These are phyloP conservation scores for Brachypodium distachyon DNA, from an alignment of 202 grass and related monocot species.

Conservation along the genomic window DNA sequence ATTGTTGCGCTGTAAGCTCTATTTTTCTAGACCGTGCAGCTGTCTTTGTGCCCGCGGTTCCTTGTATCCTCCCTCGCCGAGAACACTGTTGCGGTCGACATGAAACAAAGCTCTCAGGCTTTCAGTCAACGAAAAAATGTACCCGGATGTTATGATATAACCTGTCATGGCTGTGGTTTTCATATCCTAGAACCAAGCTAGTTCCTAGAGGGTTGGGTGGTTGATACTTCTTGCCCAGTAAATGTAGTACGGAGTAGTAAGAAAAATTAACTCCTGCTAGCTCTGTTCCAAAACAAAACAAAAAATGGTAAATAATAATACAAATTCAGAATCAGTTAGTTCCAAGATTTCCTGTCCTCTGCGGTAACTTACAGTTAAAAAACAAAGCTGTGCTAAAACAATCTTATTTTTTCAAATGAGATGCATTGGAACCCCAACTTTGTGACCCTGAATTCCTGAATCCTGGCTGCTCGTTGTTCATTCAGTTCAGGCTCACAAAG, in stretches of 20 bases:
- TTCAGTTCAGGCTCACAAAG: conserved; percentile 3
- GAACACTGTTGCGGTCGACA: not conserved
- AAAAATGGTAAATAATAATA: no score
- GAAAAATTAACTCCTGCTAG: no score
- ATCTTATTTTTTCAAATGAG: no score
- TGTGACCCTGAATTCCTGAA: not conserved
- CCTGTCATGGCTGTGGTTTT: not conserved
- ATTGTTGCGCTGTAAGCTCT: not conserved
- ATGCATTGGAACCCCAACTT: not conserved
- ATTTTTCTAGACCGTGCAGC: not conserved
- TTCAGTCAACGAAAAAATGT: not conserved
- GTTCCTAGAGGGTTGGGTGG: not conserved
- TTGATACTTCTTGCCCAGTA: not conserved
- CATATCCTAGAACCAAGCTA: not conserved
- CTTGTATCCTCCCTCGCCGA: not conserved
- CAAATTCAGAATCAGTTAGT: not conserved
- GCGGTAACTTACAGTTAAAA: not conserved
- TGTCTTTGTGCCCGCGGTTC: not conserved
- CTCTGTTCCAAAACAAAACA: no score
- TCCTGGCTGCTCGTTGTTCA: not conserved
- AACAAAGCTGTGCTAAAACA: no score
- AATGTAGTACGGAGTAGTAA: no score
- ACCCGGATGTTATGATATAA: not conserved
- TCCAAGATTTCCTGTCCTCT: not conserved
- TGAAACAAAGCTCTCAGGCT: no score